A percentile compares a stretch with the other conserved stretches of the same genome.
Conservation (phyloP, 1,284 basidiomycete species). For the Chalciporus sp. region DNA sequence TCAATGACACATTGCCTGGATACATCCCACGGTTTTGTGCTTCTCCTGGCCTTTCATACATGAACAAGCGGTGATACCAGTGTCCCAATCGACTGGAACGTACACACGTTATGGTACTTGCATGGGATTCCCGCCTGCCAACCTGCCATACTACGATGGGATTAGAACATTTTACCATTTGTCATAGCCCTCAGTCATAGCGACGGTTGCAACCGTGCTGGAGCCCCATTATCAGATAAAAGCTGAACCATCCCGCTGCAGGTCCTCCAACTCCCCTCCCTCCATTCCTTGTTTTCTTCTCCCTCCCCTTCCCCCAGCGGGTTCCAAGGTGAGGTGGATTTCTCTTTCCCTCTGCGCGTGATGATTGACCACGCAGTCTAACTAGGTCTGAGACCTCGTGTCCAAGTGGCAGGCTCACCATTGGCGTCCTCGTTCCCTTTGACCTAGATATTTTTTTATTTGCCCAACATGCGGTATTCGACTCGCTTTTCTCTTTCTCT, state of each 20-base stretch:
- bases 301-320: constrained; percentile 9
- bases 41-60: no score
- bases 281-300: not conserved
- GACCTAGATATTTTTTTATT: not conserved
- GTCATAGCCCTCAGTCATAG: constrained; percentile 6
- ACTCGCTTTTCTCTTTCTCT: constrained; percentile 12
- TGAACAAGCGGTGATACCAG: no score
- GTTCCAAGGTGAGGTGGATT: constrained; percentile 11
- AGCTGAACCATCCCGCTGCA: no score
- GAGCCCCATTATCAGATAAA: constrained; percentile 15
- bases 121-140: no score
- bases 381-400: constrained; percentile 24
- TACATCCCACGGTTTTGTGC: no score
- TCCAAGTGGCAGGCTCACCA: constrained; percentile 17
- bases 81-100: not conserved
- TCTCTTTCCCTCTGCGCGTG: not conserved
- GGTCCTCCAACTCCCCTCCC: not conserved
- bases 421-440: not conserved
- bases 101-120: not conserved
- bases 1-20: no score
- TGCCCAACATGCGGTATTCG: constrained; percentile 12
- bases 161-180: not conserved
- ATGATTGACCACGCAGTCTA: not conserved
- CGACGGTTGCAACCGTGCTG: not conserved
- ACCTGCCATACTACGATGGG: not conserved